Percentiles rank a stretch among this genome's conserved stretches.
These are phyloP conservation scores for Mariannaea sp. DNA, from an alignment of 2,329 filamentous ascomycete genomes.

Conservation along the genomic window DNA sequence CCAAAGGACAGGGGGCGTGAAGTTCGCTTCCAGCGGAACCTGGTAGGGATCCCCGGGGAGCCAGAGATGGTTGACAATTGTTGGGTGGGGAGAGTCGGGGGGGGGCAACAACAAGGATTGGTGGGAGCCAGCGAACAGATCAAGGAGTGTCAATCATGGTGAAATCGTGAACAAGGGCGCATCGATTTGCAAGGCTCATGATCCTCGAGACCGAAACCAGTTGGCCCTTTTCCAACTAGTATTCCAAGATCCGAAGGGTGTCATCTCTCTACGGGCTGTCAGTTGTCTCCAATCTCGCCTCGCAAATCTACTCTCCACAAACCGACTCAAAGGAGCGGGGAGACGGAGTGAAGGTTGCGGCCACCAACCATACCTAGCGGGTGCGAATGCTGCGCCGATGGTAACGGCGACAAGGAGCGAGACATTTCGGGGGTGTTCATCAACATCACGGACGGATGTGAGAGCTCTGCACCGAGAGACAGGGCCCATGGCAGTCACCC, in stretches of 20 bases:
- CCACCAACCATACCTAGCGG: background rate
- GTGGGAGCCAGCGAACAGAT: slow-evolving; percentile 28
- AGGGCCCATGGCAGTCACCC: slow-evolving; percentile 32
- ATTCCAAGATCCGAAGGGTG: slow-evolving; percentile 3
- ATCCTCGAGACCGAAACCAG: slow-evolving; percentile 28
- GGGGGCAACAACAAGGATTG: slow-evolving; percentile 26
- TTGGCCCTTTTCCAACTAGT: background rate
- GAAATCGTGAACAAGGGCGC: slow-evolving; percentile 28
- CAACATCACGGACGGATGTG: slow-evolving; percentile 13
- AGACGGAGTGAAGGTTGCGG: slow-evolving; percentile 5
- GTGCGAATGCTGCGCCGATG: slow-evolving; percentile 8
- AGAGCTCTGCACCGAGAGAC: slow-evolving; percentile 32
- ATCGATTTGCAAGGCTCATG: slow-evolving; percentile 15
- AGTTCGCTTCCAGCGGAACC: slow-evolving; percentile 32
- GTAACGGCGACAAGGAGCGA: slow-evolving; percentile 23
- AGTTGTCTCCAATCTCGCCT: slow-evolving; percentile 3
- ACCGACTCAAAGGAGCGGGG: slow-evolving; percentile 1
- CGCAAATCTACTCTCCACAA: background rate
- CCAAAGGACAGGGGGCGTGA: slow-evolving; percentile 28
- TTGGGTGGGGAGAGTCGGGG: slow-evolving; percentile 25
- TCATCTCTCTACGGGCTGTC: slow-evolving; percentile 4
- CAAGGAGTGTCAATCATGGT: slow-evolving; percentile 32
- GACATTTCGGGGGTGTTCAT: slow-evolving; percentile 23
- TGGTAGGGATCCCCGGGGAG: slow-evolving; percentile 23
- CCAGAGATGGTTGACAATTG: slow-evolving; percentile 32